Base-by-base conservation (phyloP, 2,329 filamentous ascomycete species). In the Apiospora aurea region DNA sequence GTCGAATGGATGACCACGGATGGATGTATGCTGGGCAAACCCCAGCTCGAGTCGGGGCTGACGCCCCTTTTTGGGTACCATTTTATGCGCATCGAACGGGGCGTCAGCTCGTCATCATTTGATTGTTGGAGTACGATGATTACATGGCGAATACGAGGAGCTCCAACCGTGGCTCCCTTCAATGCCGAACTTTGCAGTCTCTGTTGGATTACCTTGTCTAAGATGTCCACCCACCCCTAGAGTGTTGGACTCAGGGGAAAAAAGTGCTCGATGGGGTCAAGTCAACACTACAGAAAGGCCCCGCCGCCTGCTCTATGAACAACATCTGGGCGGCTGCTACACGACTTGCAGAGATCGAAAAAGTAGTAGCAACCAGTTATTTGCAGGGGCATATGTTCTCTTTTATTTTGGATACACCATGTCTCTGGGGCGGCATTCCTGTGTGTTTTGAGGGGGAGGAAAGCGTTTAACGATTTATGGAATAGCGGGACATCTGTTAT, bases 401-500 rank as follows among this genome's bases (percentile, higher is more conserved):
- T 13, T 41, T 64, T 61, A 61, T 18, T 64, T 41, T 38, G 57
- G 57, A 64, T n/a, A 38, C 57, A 64, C 57, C 34, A 64, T 41
- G 21, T 64, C 10, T 64, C 34, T 41, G 6, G 10, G 57, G 57
- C 21, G 29, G 57, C 41, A 64, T 41, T 41, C 5, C 16, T 41
- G 34, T 64, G 57, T 41, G 24, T 64, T 64, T 41, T 41, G 18
- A 13, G n/a, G 49, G n/a, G 34, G 18, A 29, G 57, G 57, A 34
- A 57, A 41, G 57, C 57, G 57, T 64, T n/a, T 64, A 24, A 64
- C 34, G 57, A 64, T 64, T 64, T 34, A 64, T 64, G 57, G 57
- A 64, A 64, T 64, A 64, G 57, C 57, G 57, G 57, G 57, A 64
- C 34, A 64, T 64, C 57, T 64, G 41, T 64, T 18, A 64, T 64